phyloP scores from a whole-genome alignment of 331 rosid genomes.

The Ulmus americana region DNA sequence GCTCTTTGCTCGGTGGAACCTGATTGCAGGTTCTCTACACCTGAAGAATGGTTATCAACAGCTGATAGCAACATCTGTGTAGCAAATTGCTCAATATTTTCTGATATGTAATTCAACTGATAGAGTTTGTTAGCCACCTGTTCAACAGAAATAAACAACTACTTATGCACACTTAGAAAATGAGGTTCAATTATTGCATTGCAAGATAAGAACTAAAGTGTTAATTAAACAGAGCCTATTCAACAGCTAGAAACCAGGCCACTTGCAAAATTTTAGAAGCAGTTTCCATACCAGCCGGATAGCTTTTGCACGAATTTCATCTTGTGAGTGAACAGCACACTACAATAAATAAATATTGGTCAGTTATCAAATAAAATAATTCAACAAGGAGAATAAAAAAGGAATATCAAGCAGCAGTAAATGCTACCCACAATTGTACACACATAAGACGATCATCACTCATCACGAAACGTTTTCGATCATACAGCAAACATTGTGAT shows the following conservation, averaged over 20 bases:
- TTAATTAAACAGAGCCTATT: conserved; percentile 4
- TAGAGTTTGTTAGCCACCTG: conserved; percentile 97
- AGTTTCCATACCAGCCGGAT: conserved; percentile 73
- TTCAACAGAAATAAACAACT: conserved; percentile 9
- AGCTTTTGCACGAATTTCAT: conserved; percentile 92
- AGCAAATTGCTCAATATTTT: conserved; percentile 70
- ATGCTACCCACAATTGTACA: neutral
- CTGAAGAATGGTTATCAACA: conserved; percentile 43
- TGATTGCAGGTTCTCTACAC: conserved; percentile 42
- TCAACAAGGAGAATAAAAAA: conserved; percentile 1
- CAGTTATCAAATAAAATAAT: conserved; percentile 17
- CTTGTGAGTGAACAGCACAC: conserved; percentile 90
- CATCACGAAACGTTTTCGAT: too few relatives aligned
- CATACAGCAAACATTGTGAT: too few relatives aligned
- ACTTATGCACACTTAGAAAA: neutral
- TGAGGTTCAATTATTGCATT: conserved; percentile 1
- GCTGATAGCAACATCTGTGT: conserved; percentile 69
- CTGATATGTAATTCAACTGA: conserved; percentile 72
- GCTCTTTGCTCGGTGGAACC: conserved; percentile 43
- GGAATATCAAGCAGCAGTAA: conserved; percentile 1
- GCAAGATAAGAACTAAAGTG: neutral
- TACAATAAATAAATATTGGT: conserved; percentile 37
- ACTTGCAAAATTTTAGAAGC: conserved; percentile 1
- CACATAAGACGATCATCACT: neutral
- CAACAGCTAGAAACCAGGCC: conserved; percentile 13